phyloP scores from a whole-genome alignment of 139 green algal genomes.

The Nannochloris sp. region DNA sequence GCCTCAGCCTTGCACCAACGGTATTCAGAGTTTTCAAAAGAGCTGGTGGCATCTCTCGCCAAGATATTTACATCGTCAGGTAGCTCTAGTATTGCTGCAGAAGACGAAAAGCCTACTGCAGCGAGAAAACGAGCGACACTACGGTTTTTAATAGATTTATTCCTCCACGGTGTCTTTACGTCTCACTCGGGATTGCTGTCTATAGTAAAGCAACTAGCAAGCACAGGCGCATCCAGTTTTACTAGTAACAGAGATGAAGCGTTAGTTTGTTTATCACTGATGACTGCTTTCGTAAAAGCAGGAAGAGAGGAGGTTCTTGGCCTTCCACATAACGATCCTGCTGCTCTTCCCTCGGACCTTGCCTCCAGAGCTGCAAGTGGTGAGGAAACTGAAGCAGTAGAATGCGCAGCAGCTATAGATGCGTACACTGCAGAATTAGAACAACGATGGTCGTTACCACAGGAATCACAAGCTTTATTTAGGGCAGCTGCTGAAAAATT shows the following conservation, averaged over 20 bases:
- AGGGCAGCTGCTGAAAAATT: constrained; percentile 11
- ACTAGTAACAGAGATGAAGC: constrained; percentile 41
- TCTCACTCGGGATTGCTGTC: constrained; percentile 43
- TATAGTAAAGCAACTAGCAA: constrained; percentile 45
- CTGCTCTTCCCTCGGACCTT: constrained; percentile 15
- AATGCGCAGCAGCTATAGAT: constrained; percentile 11
- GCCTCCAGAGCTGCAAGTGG: background rate
- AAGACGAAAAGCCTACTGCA: constrained; percentile 31
- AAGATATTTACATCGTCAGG: constrained; percentile 3
- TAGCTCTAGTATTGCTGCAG: constrained; percentile 24
- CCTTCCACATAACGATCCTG: constrained; percentile 12
- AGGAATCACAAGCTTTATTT: constrained; percentile 11
- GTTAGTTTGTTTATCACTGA: constrained; percentile 46
- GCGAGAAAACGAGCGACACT: constrained; percentile 52
- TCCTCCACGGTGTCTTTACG: constrained; percentile 55
- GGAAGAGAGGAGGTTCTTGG: constrained; percentile 59
- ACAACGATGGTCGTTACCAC: background rate
- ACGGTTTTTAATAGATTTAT: constrained; percentile 79
- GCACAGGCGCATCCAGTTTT: constrained; percentile 18
- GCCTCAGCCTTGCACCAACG: constrained; percentile 75
- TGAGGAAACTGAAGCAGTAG: constrained; percentile 9
- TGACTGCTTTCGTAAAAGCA: constrained; percentile 61
- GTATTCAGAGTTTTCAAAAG: constrained; percentile 64
- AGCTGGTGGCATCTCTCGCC: constrained; percentile 38
- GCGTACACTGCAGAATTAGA: constrained; percentile 31